phyloP scores from a whole-genome alignment of 495 filamentous ascomycete genomes.

The Haplographium delicatum region DNA sequence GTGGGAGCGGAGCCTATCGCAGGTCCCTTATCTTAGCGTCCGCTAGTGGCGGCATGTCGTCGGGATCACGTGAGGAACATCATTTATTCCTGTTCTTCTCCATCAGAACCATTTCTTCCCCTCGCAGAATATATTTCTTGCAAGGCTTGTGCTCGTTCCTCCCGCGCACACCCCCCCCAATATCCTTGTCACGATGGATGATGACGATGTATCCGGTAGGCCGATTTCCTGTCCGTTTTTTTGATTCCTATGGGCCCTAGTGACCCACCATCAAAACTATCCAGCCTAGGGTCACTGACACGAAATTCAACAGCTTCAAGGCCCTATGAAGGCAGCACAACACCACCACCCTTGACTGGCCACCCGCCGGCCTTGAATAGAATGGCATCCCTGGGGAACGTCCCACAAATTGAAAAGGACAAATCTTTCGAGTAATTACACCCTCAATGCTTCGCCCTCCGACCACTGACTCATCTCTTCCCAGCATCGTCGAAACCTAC shows the following conservation, averaged over 20 bases:
- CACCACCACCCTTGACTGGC: constrained; percentile 20
- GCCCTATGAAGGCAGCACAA: constrained; percentile 20
- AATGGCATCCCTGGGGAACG: constrained; percentile 23
- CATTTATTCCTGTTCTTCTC: too few species aligned
- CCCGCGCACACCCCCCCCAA: too few species aligned
- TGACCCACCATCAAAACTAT: neutral
- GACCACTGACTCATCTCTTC: constrained; percentile 16
- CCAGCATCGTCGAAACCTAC: constrained; percentile 51
- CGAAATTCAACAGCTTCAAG: constrained; percentile 1
- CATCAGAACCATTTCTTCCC: too few species aligned
- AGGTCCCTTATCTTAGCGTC: too few species aligned
- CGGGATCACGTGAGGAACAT: too few species aligned
- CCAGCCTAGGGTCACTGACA: constrained; percentile 19
- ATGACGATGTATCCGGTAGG: neutral
- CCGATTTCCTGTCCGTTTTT: neutral
- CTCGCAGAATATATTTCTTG: too few species aligned
- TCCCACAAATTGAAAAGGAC: constrained; percentile 10
- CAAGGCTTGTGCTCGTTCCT: too few species aligned
- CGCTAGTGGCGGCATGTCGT: too few species aligned
- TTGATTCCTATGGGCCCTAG: neutral
- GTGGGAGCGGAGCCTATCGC: too few species aligned
- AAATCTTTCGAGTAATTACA: constrained; percentile 21
- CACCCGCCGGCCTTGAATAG: constrained; percentile 20
- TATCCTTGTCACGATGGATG: constrained; percentile 1
- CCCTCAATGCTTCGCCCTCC: neutral